These are phyloP conservation scores for Voacanga thouarsii DNA, from an alignment of 257 asterid genomes.

Conservation along the genomic window DNA sequence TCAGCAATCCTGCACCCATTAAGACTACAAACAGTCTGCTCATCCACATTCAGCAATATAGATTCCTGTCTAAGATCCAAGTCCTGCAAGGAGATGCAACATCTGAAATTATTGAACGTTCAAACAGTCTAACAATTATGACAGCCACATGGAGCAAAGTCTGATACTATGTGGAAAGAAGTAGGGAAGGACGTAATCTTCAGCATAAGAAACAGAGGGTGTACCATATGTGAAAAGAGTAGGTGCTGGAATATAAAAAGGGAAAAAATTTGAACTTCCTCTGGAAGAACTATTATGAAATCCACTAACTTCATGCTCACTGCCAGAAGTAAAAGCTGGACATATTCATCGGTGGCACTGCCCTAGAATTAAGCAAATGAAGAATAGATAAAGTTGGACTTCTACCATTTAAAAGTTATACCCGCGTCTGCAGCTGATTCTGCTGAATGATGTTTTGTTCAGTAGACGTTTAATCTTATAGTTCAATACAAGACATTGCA, in stretches of 20 bases:
- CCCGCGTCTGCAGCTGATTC: neutral
- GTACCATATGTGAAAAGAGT: neutral
- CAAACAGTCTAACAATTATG: neutral
- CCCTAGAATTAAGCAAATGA: neutral
- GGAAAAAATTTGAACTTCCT: neutral
- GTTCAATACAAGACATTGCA: too few species aligned
- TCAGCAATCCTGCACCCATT: constrained; percentile 92
- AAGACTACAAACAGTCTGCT: constrained; percentile 84
- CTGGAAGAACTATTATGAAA: too few species aligned
- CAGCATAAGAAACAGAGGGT: neutral
- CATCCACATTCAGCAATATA: constrained; percentile 74
- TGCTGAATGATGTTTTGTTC: neutral
- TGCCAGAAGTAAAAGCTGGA: too few species aligned
- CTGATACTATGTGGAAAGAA: too few species aligned
- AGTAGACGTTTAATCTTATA: too few species aligned
- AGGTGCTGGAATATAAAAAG: neutral
- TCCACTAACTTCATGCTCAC: too few species aligned
- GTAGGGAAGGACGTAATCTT: neutral
- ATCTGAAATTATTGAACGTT: neutral
- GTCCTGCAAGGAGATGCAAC: constrained; percentile 40
- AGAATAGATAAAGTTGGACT: neutral
- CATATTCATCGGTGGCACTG: too few species aligned
- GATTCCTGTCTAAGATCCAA: constrained; percentile 79
- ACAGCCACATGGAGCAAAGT: neutral
- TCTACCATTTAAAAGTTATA: neutral